These are phyloP conservation scores for Leptomonas pyrrhocoris DNA, from an alignment of 208 protist genomes.

Conservation along the genomic window DNA sequence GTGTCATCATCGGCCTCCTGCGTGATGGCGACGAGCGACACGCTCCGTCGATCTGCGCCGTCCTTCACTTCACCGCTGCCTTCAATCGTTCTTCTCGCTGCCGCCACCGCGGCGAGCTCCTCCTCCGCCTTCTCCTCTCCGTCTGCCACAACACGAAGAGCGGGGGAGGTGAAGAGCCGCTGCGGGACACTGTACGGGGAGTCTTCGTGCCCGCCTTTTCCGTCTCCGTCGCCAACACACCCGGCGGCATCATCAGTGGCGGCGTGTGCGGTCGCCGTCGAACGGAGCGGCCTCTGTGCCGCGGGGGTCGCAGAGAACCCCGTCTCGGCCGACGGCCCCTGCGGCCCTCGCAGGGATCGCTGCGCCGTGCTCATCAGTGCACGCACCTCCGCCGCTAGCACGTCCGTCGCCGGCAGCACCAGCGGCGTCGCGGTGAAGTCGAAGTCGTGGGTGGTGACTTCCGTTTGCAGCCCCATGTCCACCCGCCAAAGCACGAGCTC, in stretches of 20 bases:
- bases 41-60: conserved; percentile 8
- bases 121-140: background rate
- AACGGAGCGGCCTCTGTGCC: background rate
- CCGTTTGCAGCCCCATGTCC: conserved; percentile 18
- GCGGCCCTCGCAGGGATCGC: conserved; percentile 34
- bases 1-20: background rate
- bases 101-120: too few relatives aligned
- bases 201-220: background rate
- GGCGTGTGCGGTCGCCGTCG: background rate
- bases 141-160: background rate
- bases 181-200: conserved; percentile 26
- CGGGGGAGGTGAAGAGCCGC: conserved; percentile 32
- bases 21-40: conserved; percentile 10
- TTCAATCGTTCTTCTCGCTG: background rate
- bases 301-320: conserved; percentile 4
- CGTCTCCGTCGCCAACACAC: background rate
- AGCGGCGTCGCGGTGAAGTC: conserved; percentile 57
- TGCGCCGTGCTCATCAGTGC: conserved; percentile 43
- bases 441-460: conserved; percentile 21
- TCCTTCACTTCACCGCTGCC: background rate
- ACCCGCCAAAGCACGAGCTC: conserved; percentile 84
- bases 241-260: background rate
- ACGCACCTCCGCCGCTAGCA: conserved; percentile 48
- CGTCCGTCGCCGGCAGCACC: conserved; percentile 52
- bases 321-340: background rate